Percentiles rank a stretch among this genome's conserved stretches.
phyloP scores from a whole-genome alignment of 2,329 filamentous ascomycete genomes.

The Claviceps lovelessii region DNA sequence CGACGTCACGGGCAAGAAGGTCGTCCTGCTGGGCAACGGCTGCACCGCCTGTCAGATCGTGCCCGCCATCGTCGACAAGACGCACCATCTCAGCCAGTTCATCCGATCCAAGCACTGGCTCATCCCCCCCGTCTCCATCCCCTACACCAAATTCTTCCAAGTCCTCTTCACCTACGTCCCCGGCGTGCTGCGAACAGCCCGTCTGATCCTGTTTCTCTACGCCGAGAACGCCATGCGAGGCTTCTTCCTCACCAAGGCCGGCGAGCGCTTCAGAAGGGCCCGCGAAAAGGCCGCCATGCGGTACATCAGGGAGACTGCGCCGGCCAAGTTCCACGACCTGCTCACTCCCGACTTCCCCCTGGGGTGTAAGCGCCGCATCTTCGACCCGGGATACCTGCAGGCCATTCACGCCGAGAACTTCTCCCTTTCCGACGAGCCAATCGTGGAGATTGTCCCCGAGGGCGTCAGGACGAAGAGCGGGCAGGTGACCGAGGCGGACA shows the following conservation, averaged over 20 bases:
- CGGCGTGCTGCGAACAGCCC: slow-evolving; percentile 24
- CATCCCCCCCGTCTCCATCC: slow-evolving; percentile 16
- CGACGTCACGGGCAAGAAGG: slow-evolving; percentile 31
- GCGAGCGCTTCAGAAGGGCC: slow-evolving; percentile 20
- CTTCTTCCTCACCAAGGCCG: slow-evolving; percentile 27
- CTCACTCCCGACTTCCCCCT: slow-evolving; percentile 47
- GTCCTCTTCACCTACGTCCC: slow-evolving; percentile 33
- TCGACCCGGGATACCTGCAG: slow-evolving; percentile 40
- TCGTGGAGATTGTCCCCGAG: slow-evolving; percentile 31
- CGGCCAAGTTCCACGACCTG: slow-evolving; percentile 45
- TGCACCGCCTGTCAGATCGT: slow-evolving; percentile 41
- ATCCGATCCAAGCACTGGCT: slow-evolving; percentile 30
- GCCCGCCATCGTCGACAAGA: slow-evolving; percentile 25
- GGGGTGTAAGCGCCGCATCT: slow-evolving; percentile 50
- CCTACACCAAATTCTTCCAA: slow-evolving; percentile 8
- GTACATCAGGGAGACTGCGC: slow-evolving; percentile 30
- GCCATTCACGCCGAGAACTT: slow-evolving; percentile 36
- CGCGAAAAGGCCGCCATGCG: slow-evolving; percentile 25
- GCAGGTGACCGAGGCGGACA: slow-evolving; percentile 36
- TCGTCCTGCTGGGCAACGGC: slow-evolving; percentile 41
- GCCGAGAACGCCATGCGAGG: slow-evolving; percentile 17
- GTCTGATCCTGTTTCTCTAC: slow-evolving; percentile 26
- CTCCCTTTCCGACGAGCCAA: slow-evolving; percentile 30
- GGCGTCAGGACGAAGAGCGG: slow-evolving; percentile 23
- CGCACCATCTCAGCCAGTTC: slow-evolving; percentile 26